Evolutionary conservation across 768 basidiomycete species (phyloP).

Genomic region (Panellus pusillus): DNA sequence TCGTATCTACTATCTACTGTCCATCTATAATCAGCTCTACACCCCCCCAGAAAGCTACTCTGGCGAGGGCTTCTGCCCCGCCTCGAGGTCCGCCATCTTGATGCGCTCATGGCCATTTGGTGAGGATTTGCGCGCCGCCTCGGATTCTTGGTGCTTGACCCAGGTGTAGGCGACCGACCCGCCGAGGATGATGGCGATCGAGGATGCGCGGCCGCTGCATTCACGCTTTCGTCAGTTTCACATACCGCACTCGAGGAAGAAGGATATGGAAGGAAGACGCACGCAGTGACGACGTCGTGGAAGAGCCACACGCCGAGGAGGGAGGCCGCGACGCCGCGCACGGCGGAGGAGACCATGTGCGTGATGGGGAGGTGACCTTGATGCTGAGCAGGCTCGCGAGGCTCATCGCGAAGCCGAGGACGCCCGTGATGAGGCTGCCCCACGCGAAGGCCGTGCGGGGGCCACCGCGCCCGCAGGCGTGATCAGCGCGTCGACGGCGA

Average conservation of each 20-base stretch:
- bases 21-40: too few relatives aligned
- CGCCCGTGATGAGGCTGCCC: conserved; percentile 84
- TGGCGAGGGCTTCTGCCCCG: conserved; percentile 27
- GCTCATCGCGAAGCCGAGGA: conserved; percentile 91
- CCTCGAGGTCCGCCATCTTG: conserved; percentile 63
- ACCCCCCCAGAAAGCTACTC: too few relatives aligned
- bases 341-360: conserved; percentile 96
- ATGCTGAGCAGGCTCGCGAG: conserved; percentile 91
- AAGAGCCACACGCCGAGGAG: conserved; percentile 82
- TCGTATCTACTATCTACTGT: too few relatives aligned
- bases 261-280: conserved; percentile 30
- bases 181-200: conserved; percentile 76
- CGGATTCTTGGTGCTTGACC: conserved; percentile 77
- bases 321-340: conserved; percentile 91
- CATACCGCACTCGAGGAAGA: conserved; percentile 5
- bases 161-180: conserved; percentile 89
- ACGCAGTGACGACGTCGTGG: conserved; percentile 77
- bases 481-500: conserved; percentile 40
- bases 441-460: conserved; percentile 66
- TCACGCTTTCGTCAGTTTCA: too few relatives aligned
- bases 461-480: conserved; percentile 42
- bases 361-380: conserved; percentile 96
- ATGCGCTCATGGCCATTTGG: conserved; percentile 51
- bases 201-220: conserved; percentile 73
- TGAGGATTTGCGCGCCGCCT: too few relatives aligned